Conservation (phyloP, 768 basidiomycete genomes). For the Podaxis rugospora region DNA sequence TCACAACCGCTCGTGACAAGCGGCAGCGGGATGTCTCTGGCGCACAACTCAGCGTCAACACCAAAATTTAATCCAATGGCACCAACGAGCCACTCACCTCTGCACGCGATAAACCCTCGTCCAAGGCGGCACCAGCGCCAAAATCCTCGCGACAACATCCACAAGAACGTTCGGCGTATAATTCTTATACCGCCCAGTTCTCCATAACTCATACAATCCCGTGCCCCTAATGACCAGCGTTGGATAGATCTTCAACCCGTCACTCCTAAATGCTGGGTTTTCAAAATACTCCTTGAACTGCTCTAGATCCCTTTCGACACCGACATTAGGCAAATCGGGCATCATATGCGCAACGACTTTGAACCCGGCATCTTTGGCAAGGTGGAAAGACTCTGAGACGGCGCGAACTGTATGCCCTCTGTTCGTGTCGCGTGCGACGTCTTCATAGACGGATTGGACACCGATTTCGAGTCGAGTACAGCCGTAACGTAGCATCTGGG, state of each 20-base stretch:
- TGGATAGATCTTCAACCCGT: constrained; percentile 97
- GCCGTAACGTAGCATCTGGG: constrained; percentile 98
- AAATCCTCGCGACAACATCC: constrained; percentile 92
- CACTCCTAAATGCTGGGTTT: constrained; percentile 94
- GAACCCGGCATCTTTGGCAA: constrained; percentile 98
- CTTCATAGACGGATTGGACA: constrained; percentile 98
- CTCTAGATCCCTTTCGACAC: constrained; percentile 93
- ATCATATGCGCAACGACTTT: constrained; percentile 99
- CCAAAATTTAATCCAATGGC: background rate
- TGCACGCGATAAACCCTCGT: constrained; percentile 98
- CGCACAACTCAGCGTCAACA: constrained; percentile 2
- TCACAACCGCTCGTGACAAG: constrained; percentile 96
- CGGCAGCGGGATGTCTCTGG: constrained; percentile 93
- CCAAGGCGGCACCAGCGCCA: constrained; percentile 98
- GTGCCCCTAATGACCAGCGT: constrained; percentile 98
- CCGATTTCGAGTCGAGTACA: constrained; percentile 98
- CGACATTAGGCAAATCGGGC: constrained; percentile 98
- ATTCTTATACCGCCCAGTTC: constrained; percentile 97
- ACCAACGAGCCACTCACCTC: constrained; percentile 44
- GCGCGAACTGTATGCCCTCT: constrained; percentile 98
- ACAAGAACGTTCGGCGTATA: constrained; percentile 99
- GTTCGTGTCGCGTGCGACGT: constrained; percentile 98
- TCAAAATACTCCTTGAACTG: constrained; percentile 99
- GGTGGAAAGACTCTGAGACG: constrained; percentile 94
- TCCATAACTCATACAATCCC: constrained; percentile 92